Conservation (phyloP, 352 stramenopile species). For the Pythium myriotylum region DNA sequence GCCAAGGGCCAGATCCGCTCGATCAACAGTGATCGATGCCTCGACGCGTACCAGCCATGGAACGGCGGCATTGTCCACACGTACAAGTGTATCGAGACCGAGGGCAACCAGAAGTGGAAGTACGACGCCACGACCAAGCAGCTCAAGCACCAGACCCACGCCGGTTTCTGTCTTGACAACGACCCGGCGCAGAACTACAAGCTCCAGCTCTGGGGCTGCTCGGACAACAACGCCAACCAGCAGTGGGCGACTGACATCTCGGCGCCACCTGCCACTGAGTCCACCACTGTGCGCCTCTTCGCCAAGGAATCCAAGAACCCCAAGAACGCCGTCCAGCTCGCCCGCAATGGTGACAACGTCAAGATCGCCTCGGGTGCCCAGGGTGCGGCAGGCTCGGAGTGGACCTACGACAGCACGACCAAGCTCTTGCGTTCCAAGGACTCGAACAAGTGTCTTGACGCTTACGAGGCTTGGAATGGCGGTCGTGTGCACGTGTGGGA, state of each 20-base stretch:
- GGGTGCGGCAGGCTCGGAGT: slow-evolving; percentile 36
- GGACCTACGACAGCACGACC: slow-evolving; percentile 44
- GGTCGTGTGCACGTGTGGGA: slow-evolving; percentile 60
- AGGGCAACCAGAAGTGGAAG: slow-evolving; percentile 70
- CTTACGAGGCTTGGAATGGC: slow-evolving; percentile 57
- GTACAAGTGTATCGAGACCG: slow-evolving; percentile 51
- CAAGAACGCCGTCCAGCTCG: slow-evolving; percentile 40
- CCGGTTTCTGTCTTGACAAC: slow-evolving; percentile 62
- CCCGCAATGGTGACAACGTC: slow-evolving; percentile 30
- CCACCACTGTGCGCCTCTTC: slow-evolving; percentile 40
- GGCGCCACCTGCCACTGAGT: slow-evolving; percentile 7
- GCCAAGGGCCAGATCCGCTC: slow-evolving; percentile 55
- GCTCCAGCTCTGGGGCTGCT: slow-evolving; percentile 64
- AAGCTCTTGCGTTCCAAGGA: slow-evolving; percentile 48
- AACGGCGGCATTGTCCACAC: slow-evolving; percentile 58
- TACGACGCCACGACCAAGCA: slow-evolving; percentile 50
- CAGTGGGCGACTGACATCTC: slow-evolving; percentile 35
- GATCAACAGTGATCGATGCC: slow-evolving; percentile 66
- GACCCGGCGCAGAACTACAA: slow-evolving; percentile 64
- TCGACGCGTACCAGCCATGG: slow-evolving; percentile 57
- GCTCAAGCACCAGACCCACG: slow-evolving; percentile 45
- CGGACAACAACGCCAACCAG: slow-evolving; percentile 56
- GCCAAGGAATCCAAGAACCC: slow-evolving; percentile 37
- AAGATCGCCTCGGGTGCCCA: slow-evolving; percentile 27
- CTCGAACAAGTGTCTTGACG: slow-evolving; percentile 58